Evolutionary conservation across 345 rosid species (phyloP).

Genomic region (Lepidium didymum): DNA sequence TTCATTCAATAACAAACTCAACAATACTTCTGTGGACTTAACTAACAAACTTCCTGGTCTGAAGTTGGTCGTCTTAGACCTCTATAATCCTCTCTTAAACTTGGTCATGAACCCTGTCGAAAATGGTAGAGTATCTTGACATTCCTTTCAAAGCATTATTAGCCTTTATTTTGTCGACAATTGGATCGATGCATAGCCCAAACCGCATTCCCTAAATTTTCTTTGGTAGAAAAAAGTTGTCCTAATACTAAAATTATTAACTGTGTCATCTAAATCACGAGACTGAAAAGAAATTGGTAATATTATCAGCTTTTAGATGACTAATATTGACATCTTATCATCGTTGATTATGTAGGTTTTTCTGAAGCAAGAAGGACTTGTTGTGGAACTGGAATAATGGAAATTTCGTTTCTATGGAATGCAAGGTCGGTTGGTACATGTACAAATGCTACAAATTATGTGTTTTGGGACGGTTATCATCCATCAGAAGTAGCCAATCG

Average conservation of each 20-base stretch:
- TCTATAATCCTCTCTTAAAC: conserved; percentile 60
- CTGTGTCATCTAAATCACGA: too few relatives aligned
- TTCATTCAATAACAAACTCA: conserved; percentile 71
- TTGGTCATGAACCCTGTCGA: conserved; percentile 60
- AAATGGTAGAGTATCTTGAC: conserved; percentile 36
- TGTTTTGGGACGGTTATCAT: conserved; percentile 93
- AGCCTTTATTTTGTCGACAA: too few relatives aligned
- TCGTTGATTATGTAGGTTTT: conserved; percentile 37
- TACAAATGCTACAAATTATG: conserved; percentile 66
- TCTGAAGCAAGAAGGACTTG: conserved; percentile 80
- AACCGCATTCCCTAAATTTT: too few relatives aligned
- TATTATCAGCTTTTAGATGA: not conserved
- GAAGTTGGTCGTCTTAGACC: conserved; percentile 63
- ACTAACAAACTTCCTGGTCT: conserved; percentile 47
- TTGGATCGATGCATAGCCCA: too few relatives aligned
- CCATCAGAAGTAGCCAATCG: conserved; percentile 85
- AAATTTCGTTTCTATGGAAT: conserved; percentile 72
- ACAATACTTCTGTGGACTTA: conserved; percentile 52
- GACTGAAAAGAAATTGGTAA: too few relatives aligned
- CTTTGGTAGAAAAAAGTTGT: too few relatives aligned
- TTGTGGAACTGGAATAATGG: conserved; percentile 76
- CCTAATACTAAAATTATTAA: too few relatives aligned
- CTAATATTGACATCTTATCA: not conserved
- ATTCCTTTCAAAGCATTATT: not conserved
- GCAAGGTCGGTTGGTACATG: conserved; percentile 66